Base-by-base conservation (phyloP, 2,329 filamentous ascomycete genomes). In the Calonectria fujianensis region DNA sequence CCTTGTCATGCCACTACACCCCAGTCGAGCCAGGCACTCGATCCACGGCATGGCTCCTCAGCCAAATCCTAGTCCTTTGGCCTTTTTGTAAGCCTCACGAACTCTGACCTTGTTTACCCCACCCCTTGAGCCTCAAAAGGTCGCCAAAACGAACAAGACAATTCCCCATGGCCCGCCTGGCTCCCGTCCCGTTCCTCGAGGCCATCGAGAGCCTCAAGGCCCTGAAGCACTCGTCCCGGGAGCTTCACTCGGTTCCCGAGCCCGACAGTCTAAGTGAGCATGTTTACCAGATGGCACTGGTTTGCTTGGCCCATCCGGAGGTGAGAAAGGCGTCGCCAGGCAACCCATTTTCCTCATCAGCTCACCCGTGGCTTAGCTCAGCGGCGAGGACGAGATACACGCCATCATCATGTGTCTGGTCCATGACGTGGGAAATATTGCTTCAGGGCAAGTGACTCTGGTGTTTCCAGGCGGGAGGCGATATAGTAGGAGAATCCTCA, bases 211-310 rank as follows among this genome's bases (percentile, higher is more conserved):
- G 71, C 37, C 74, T 75, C 63, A 74, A 71, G 48, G 59, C 71
- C 32, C 27, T 75, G 54, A 75, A 75, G 54, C 68, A 70, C 16
- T 67, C 71, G 10, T 41, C 41, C 1, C 70, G 70, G 61, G 50
- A 59, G 1, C 59, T 45, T 10, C 50, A 51, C 27, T 50, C 64
- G 2, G 32, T 69, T 11, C 67, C 71, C 1, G 68, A 74, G 24
- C 35, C 71, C 13, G 74, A 75, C 18, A 75, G 71, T 45, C 61
- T 75, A 18, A 72, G 67, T 32, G 71, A 75, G 31, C 68, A 74
- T 32, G 73, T 75, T 31, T 75, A 74, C 68, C 74, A 73, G 41
- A 75, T 75, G 74, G 63, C 70, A 7, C 35, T 74, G 35, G 71
- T 71, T 27, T 75, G 74, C 37, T 35, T 74, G 29, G 70, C 71